A percentile compares a stretch with the other conserved stretches of the same genome.
These are phyloP conservation scores for Conringia planisiliqua DNA, from an alignment of 345 rosid species.

Conservation along the genomic window DNA sequence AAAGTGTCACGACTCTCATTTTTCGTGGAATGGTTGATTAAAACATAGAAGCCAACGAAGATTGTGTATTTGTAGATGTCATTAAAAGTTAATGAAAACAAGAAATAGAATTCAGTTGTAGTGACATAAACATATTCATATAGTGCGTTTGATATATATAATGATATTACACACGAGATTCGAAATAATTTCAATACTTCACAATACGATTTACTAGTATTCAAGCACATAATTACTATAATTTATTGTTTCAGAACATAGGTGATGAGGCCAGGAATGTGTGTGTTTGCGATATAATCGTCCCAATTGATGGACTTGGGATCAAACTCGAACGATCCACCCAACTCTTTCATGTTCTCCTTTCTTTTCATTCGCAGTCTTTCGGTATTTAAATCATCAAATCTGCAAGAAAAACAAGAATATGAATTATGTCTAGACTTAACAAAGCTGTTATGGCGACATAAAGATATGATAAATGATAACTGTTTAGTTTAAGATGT, in stretches of 20 bases:
- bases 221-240: neutral
- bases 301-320: constrained; percentile 67
- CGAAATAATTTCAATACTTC: neutral
- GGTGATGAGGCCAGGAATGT: constrained; percentile 64
- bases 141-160: neutral
- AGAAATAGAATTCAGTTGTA: neutral
- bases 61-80: neutral
- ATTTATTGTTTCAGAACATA: constrained; percentile 48
- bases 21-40: neutral
- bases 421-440: neutral
- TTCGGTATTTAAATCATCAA: constrained; percentile 66
- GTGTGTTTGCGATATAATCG: constrained; percentile 49
- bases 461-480: neutral
- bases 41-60: neutral
- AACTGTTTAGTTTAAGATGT: no score
- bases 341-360: constrained; percentile 39
- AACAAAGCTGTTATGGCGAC: neutral
- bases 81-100: neutral
- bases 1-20: neutral
- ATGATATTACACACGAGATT: constrained; percentile 7
- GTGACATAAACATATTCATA: neutral
- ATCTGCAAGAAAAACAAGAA: constrained; percentile 39
- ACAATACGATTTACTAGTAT: neutral
- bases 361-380: constrained; percentile 40
- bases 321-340: constrained; percentile 51